These are phyloP conservation scores for Physocladia obscura DNA, from an alignment of 192 early-diverging fungal genomes.

Conservation along the genomic window DNA sequence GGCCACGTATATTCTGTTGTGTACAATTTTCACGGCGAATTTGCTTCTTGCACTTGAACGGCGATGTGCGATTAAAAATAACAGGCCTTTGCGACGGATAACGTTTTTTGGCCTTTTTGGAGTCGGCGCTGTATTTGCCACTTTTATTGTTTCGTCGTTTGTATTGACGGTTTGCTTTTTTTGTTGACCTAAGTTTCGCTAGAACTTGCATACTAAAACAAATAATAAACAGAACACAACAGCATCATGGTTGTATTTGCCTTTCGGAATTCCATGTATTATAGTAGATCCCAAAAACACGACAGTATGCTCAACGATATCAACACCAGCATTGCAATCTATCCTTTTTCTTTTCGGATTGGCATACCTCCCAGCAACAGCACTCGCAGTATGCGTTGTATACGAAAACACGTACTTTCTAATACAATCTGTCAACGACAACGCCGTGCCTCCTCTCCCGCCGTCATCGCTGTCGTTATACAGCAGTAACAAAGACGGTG, in stretches of 20 bases:
- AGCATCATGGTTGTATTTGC: no score
- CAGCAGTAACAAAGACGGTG: not conserved
- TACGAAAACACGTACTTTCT: constrained; percentile 25
- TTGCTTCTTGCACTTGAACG: constrained; percentile 21
- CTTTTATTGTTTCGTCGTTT: not conserved
- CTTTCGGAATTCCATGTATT: no score
- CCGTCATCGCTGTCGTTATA: no score
- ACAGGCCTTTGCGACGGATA: not conserved
- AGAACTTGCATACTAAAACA: constrained; percentile 1
- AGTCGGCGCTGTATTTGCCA: not conserved
- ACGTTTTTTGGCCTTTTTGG: not conserved
- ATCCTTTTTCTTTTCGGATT: not conserved
- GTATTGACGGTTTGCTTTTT: not conserved
- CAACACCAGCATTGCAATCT: not conserved
- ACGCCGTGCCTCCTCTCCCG: no score
- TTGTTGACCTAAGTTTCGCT: not conserved
- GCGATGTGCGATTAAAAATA: not conserved
- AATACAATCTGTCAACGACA: constrained; percentile 6
- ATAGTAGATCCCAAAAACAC: not conserved
- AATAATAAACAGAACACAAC: no score
- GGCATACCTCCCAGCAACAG: not conserved
- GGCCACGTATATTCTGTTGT: not conserved
- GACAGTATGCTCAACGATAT: not conserved
- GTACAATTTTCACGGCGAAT: not conserved
- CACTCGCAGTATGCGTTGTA: not conserved